Conservation (phyloP, 129 eudicot genomes). For the Flaveria bidentis region DNA sequence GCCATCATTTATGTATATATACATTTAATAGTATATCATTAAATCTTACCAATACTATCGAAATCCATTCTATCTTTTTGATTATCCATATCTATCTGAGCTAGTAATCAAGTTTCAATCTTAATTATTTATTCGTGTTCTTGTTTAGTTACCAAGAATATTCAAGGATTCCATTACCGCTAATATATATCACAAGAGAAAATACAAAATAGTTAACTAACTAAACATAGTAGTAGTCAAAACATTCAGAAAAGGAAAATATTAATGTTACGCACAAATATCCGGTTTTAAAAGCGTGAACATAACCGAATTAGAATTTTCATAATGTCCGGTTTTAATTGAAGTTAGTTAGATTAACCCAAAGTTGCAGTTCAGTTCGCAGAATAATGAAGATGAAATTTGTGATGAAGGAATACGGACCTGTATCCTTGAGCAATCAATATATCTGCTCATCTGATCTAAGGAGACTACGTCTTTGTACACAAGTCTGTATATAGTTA, state of each 20-base stretch:
- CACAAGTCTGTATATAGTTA: constrained; percentile 62
- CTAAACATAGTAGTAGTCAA: background rate
- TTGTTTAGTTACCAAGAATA: too few species aligned
- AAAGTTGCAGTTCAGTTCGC: background rate
- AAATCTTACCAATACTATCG: too few species aligned
- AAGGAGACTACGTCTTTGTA: constrained; percentile 59
- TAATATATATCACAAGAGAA: background rate
- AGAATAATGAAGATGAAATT: background rate
- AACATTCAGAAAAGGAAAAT: background rate
- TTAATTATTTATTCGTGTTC: too few species aligned
- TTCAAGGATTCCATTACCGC: too few species aligned
- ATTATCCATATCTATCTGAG: too few species aligned
- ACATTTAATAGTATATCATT: too few species aligned
- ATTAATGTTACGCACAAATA: background rate
- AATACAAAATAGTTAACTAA: background rate
- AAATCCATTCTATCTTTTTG: too few species aligned
- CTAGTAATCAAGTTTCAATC: too few species aligned
- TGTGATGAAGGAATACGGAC: constrained; percentile 32
- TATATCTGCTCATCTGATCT: constrained; percentile 34
- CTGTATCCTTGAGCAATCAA: constrained; percentile 62
- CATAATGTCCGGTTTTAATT: too few species aligned
- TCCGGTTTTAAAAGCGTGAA: background rate
- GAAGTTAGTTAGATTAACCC: background rate
- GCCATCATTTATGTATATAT: too few species aligned
- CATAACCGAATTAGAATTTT: background rate